Evolutionary conservation across 1,284 basidiomycete species (phyloP), one percentile per base, ranked within the genome.

Genomic region (Pholiota adiposa): DNA sequence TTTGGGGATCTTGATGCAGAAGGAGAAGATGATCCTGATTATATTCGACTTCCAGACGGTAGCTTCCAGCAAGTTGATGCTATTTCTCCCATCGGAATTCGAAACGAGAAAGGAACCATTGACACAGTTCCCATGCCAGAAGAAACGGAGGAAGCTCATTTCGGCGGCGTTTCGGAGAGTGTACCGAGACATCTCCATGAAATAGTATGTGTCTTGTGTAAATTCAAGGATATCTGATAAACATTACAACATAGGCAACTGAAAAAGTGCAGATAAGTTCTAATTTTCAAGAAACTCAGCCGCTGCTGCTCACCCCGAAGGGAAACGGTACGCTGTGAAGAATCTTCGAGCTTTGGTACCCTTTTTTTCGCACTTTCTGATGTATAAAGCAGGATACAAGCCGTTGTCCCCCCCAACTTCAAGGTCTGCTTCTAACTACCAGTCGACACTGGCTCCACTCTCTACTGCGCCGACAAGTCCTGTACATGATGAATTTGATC

Each of bases 161-260:
- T 83, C 61, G 76, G 72, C 23, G 88, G 87, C 9, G 67, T 75
- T 34, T 73, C 78, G 3, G 86, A 89, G 65, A 68, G 68, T 25
- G 78, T 86, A 1, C 88, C 87, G 2, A 79, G 76, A 9, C 78
- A 79, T 55, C 77, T 92, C 25, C 78, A 80, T 33, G 79, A 88
- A 59, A 72, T 91, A 63, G 89, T 89, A 63, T 60, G 77, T 33
- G 19, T 58, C 58, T 5, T 53, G 38, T 16, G 18, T 7, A 41
- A 23, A 31, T 40, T 16, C 44, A 21, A 50, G 57, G 11, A 52
- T 36, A n/a, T 50, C 43, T 41, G 40, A 21, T 21, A 12, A 5
- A 36, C 31, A 38, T 27, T 36, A 23, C 14, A 19, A 49, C 21
- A 11, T 33, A 67, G 63, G 60, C 62, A 36, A 63, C 63, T 40